Evolutionary conservation across 2,329 filamentous ascomycete species (phyloP), one percentile per base, ranked within the genome.

Genomic region (Calonectria naviculata): DNA sequence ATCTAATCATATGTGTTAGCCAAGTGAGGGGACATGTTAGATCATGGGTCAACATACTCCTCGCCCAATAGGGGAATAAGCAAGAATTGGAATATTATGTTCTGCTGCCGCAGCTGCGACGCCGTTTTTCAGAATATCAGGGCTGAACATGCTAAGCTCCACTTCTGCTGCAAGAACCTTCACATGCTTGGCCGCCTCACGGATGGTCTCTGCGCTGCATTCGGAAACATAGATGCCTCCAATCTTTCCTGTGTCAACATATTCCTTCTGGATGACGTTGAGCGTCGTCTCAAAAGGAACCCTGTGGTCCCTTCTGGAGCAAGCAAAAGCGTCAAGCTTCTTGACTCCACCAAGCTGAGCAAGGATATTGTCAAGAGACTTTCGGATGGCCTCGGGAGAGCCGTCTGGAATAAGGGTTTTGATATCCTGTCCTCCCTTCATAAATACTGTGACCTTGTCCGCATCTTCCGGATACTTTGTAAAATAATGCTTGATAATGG

Each of bases 61-160:
- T 28, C 89, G 85, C 4, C 93, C 91, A 0, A 95, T 85, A 0
- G 94, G 93, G 52, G 92, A 92, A 82, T 95, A 95, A 0, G 92
- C 93, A 42, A 94, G 83, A 54, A 95, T 84, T 0, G 93, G 91
- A 70, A 96, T 94, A 47, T 86, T 84, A 52, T 93, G 81, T 79
- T 96, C 87, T 0, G 85, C 87, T 77, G 90, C 93, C 0, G 89
- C 87, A 2, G 84, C 84, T 3, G 87, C 85, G 41, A 91, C 82
- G 3, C 89, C 88, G 73, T 90, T 89, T 31, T 80, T 81, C 31
- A 89, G 80, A 24, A 86, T 83, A 15, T 89, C 87, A 0, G 85
- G 84, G 10, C 81, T 77, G 76, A 85, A 89, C 70, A 90, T 81
- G 71, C 85, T 88, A 54, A 90, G 80, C 80, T 91, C 89, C 29